phyloP scores from a whole-genome alignment of 495 filamentous ascomycete species.

The Neurospora sp. region DNA sequence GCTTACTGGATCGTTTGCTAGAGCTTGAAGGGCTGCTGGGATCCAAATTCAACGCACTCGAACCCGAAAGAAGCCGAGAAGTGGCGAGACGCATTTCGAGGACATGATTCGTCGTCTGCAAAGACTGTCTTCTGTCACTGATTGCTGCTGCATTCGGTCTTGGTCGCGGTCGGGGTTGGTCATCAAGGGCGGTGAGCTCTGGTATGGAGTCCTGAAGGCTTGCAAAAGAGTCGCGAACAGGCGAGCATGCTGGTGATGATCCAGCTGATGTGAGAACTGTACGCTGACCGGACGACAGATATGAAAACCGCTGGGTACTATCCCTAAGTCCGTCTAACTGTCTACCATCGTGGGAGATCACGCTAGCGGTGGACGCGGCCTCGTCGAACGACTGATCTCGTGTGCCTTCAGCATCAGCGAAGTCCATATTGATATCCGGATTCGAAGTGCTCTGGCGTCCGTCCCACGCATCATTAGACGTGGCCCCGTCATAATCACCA shows the following conservation, averaged over 20 bases:
- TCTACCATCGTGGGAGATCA: conserved; percentile 38
- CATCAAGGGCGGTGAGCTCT: conserved; percentile 14
- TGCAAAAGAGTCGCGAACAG: conserved; percentile 35
- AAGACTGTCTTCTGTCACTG: conserved; percentile 40
- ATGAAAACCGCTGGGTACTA: conserved; percentile 50
- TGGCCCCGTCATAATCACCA: conserved; percentile 28
- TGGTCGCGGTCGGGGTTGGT: conserved; percentile 25
- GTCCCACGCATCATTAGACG: conserved; percentile 16
- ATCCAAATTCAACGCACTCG: neutral
- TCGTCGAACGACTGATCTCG: conserved; percentile 28
- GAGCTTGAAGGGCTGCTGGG: neutral
- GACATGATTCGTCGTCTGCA: conserved; percentile 37
- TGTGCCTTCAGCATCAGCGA: conserved; percentile 12
- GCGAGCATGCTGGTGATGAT: conserved; percentile 43
- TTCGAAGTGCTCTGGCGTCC: conserved; percentile 7
- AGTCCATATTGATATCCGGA: conserved; percentile 14
- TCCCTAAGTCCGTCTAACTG: conserved; percentile 41
- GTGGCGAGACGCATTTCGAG: conserved; percentile 26
- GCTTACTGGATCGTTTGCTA: conserved; percentile 24
- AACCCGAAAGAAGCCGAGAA: conserved; percentile 17
- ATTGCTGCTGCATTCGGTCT: conserved; percentile 45
- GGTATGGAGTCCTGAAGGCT: conserved; percentile 24
- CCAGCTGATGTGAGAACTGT: conserved; percentile 44
- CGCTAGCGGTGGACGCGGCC: conserved; percentile 34
- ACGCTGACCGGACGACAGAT: conserved; percentile 48